Conservation (phyloP, 192 early-diverging fungal species). For the Coemansia furcata region DNA sequence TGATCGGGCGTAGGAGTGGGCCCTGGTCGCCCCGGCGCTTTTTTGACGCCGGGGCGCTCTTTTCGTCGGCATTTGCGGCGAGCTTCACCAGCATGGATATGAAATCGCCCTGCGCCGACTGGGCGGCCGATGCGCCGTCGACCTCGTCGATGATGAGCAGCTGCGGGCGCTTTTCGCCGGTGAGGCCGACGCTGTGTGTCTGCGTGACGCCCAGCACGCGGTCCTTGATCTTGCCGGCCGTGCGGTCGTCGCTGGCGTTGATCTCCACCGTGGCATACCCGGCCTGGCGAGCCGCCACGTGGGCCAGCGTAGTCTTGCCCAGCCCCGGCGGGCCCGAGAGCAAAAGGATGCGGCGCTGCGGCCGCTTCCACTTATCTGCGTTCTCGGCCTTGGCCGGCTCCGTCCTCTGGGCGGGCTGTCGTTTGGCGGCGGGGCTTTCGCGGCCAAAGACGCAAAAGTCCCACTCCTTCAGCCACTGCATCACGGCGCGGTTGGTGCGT, state of each 20-base stretch:
- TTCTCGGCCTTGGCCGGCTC: constrained; percentile 6
- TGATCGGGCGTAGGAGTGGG: constrained; percentile 84
- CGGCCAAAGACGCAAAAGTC: constrained; percentile 90
- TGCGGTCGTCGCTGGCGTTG: constrained; percentile 98
- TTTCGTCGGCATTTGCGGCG: constrained; percentile 25
- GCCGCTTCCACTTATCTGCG: constrained; percentile 42
- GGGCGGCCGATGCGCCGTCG: constrained; percentile 78
- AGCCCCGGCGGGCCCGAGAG: constrained; percentile 90
- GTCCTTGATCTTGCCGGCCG: constrained; percentile 67
- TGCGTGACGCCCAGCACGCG: constrained; percentile 76
- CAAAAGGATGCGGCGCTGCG: constrained; percentile 58
- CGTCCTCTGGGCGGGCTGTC: constrained; percentile 1
- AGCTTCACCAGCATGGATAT: constrained; percentile 76
- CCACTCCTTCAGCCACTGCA: constrained; percentile 97
- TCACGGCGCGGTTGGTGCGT: constrained; percentile 81
- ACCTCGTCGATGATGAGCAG: constrained; percentile 94
- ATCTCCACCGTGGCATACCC: constrained; percentile 92
- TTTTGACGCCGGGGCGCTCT: neutral
- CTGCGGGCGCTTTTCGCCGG: constrained; percentile 64
- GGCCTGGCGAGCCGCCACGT: constrained; percentile 83
- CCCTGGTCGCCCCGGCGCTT: constrained; percentile 17
- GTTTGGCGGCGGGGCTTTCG: constrained; percentile 10
- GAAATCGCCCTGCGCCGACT: constrained; percentile 74
- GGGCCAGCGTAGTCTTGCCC: constrained; percentile 96
- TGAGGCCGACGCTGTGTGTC: constrained; percentile 64